Evolutionary conservation across 148 eudicot species (phyloP), one percentile per base, ranked within the genome.

Genomic region (Rhododendron ovatum): DNA sequence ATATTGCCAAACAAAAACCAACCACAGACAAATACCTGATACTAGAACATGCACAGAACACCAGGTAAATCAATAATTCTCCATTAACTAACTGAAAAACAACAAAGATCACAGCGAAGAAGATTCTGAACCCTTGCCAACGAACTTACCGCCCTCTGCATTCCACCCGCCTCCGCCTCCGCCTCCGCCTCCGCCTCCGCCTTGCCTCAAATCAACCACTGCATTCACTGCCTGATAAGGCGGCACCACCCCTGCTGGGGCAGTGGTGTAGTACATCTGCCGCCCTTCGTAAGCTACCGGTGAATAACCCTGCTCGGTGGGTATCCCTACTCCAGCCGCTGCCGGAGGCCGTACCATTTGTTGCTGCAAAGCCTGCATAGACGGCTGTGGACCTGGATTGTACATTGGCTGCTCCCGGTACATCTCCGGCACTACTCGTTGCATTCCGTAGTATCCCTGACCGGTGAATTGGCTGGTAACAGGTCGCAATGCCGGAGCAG

Each of bases 221-320:
- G 88, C 87, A 71, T 84, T 35, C 79, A 75, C 83, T 33, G 88
- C 89, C 47, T 87, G 91, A 85, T 71, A 88, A 84, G 87, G 51
- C 55, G 90, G 71, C 71, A 86, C 88, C 0, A 63, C 89, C 13
- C 88, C 92, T 8, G 84, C 86, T 3, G 83, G 76, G 3, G 93
- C 81, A 12, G 6, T 69, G 7, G 90, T 86, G 57, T 93, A 92
- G 86, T 86, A 90, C 43, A 93, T 91, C 79, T 92, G 95, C 83
- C 95, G 89, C 84, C 93, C 95, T 7, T 93, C 95, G 45, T 91
- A 91, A 74, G 88, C 87, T 51, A 90, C 86, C 26, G 86, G 93
- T 3, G 85, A 15, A 33, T 87, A 88, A n/a, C 88, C 91, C 13
- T 67, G 57, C 78, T 85, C 88, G 3, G 84, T 80, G 5, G 84